Percentiles rank a stretch among this genome's conserved stretches.
Conservation (phyloP, 495 filamentous ascomycete genomes). For the Penicillium silybi region DNA sequence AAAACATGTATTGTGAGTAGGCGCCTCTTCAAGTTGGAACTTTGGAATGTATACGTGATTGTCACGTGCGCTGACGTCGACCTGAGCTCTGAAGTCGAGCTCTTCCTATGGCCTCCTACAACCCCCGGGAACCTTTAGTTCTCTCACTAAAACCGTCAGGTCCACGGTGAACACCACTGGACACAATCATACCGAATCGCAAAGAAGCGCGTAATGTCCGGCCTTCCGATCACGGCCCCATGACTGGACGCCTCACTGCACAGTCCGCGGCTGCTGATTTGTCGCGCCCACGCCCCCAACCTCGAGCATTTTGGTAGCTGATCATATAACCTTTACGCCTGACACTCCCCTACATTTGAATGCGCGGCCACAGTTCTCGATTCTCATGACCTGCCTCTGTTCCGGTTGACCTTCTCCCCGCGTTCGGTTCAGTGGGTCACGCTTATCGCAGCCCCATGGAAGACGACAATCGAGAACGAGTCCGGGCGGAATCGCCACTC, state of each 20-base stretch:
- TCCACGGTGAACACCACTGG: not conserved
- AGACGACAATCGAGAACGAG: not conserved
- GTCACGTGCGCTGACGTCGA: constrained; percentile 11
- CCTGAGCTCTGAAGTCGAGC: not conserved
- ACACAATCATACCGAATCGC: not conserved
- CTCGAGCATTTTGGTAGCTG: not conserved
- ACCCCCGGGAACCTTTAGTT: not conserved
- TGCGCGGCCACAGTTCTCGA: not conserved
- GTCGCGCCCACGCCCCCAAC: not conserved
- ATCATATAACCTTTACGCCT: not conserved
- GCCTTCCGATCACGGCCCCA: not conserved
- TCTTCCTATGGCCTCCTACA: not conserved
- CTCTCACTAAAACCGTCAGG: not conserved
- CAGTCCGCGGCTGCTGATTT: constrained; percentile 1
- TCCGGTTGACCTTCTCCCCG: not conserved
- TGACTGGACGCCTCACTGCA: constrained; percentile 1
- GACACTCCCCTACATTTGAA: not conserved
- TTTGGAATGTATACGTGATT: not conserved
- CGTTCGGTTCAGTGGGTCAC: constrained; percentile 6
- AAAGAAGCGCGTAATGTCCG: not conserved
- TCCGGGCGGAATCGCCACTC: constrained; percentile 40
- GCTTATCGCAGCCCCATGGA: constrained; percentile 5
- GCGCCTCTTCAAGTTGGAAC: too few species aligned
- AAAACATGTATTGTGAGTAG: too few species aligned
- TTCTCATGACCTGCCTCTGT: not conserved